Percentiles rank a stretch among this genome's conserved stretches.
phyloP scores from a whole-genome alignment of 306 rosid genomes.

The Cercis canadensis region DNA sequence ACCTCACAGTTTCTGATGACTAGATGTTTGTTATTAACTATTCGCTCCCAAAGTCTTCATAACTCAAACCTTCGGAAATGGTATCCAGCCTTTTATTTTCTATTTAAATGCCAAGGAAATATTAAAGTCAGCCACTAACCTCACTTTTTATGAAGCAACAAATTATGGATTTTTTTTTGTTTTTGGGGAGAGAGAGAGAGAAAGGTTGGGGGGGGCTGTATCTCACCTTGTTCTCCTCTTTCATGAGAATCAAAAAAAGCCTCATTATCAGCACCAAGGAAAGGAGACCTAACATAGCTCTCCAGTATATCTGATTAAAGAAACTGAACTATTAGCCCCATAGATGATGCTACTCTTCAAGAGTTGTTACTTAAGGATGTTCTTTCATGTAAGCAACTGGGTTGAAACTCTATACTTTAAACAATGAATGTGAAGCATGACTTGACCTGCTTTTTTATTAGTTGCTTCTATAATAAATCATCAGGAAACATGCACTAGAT shows the following conservation, averaged over 20 bases:
- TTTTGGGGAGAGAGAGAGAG: background rate
- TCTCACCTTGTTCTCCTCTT: constrained; percentile 75
- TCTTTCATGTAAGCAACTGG: background rate
- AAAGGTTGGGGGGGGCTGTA: constrained; percentile 16
- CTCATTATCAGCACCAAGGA: constrained; percentile 66
- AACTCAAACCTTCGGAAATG: constrained; percentile 84
- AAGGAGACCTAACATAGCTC: constrained; percentile 77
- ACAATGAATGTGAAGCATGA: constrained; percentile 24
- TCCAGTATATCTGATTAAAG: constrained; percentile 76
- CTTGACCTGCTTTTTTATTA: constrained; percentile 1
- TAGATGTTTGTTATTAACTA: constrained; percentile 48
- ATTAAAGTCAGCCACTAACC: constrained; percentile 27
- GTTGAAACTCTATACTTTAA: constrained; percentile 1
- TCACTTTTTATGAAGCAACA: constrained; percentile 29
- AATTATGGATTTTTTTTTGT: too few species aligned
- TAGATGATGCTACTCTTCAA: constrained; percentile 4
- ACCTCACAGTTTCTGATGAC: constrained; percentile 34
- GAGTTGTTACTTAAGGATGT: constrained; percentile 15
- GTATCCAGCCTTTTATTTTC: constrained; percentile 79
- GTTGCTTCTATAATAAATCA: background rate
- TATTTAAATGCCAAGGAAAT: constrained; percentile 39
- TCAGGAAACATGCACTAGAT: background rate
- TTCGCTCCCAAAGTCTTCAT: constrained; percentile 87
- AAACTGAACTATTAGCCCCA: constrained; percentile 17
- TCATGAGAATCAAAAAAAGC: constrained; percentile 63